Percentiles rank a stretch among this genome's conserved stretches.
phyloP scores from a whole-genome alignment of 2,329 filamentous ascomycete species.

The Aspergillus pseudoterreus region DNA sequence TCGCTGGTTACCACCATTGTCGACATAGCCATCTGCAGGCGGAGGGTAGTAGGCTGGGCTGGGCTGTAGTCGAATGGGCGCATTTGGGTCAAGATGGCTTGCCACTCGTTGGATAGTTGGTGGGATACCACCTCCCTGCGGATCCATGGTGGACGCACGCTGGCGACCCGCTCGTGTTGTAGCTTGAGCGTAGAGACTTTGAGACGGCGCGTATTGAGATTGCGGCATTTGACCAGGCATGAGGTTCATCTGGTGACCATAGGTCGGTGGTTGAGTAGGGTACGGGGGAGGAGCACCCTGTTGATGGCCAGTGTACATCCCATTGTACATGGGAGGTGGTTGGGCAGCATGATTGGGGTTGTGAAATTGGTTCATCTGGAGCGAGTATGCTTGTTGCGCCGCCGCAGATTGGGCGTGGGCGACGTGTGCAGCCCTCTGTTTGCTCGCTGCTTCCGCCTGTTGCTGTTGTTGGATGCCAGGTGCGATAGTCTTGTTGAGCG shows the following conservation, averaged over 20 bases:
- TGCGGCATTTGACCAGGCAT: constrained; percentile 62
- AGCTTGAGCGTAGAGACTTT: constrained; percentile 70
- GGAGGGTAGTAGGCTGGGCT: constrained; percentile 97
- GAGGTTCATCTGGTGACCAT: constrained; percentile 70
- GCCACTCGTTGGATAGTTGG: constrained; percentile 90
- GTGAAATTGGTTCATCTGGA: constrained; percentile 57
- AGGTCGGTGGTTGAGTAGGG: constrained; percentile 65
- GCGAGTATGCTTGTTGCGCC: constrained; percentile 64
- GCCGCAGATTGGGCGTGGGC: constrained; percentile 67
- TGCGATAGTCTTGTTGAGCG: constrained; percentile 79
- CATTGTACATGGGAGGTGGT: constrained; percentile 66
- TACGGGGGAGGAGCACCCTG: constrained; percentile 77
- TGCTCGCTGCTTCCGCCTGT: constrained; percentile 88
- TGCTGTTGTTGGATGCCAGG: constrained; percentile 94
- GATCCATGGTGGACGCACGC: constrained; percentile 93
- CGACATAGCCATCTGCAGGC: constrained; percentile 74
- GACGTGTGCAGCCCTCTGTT: constrained; percentile 69
- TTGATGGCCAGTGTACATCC: constrained; percentile 67
- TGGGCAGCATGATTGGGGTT: constrained; percentile 43
- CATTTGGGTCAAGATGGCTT: constrained; percentile 90
- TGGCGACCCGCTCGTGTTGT: constrained; percentile 76
- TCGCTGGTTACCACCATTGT: constrained; percentile 62
- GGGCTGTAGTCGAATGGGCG: constrained; percentile 88
- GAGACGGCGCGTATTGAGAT: constrained; percentile 66
- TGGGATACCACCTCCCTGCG: constrained; percentile 88